Evolutionary conservation across 1,284 basidiomycete genomes (phyloP).

Genomic region (Apiotrichum montevideense): DNA sequence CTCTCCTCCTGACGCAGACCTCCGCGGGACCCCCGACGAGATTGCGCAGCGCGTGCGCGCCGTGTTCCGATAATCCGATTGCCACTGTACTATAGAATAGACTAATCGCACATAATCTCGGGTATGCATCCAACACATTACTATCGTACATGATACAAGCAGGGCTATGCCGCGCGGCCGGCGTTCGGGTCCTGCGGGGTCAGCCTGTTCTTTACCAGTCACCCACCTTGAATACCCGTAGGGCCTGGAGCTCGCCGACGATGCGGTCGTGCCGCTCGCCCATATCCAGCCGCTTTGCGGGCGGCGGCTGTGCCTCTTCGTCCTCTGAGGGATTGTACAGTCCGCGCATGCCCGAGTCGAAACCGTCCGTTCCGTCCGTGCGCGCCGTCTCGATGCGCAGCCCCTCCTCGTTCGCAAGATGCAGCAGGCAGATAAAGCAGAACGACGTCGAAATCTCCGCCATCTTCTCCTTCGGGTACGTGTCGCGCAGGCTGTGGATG

Average conservation of each 20-base stretch:
- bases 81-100: no score
- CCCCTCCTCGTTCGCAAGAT: constrained; percentile 92
- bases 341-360: constrained; percentile 41
- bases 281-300: constrained; percentile 14
- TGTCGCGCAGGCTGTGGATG: constrained; percentile 68
- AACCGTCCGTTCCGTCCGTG: constrained; percentile 44
- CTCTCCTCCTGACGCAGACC: constrained; percentile 19
- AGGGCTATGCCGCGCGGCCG: constrained; percentile 34
- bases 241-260: constrained; percentile 45
- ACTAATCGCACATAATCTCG: not conserved
- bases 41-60: constrained; percentile 27
- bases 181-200: constrained; percentile 31
- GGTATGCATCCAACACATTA: not conserved
- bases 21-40: constrained; percentile 35
- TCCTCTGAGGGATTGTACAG: constrained; percentile 10
- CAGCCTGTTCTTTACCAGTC: no score
- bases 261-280: constrained; percentile 35
- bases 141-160: not conserved
- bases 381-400: constrained; percentile 62
- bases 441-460: constrained; percentile 97
- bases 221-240: constrained; percentile 37
- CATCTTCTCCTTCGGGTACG: constrained; percentile 90
- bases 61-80: constrained; percentile 27
- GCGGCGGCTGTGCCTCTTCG: not conserved
- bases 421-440: constrained; percentile 96